Evolutionary conservation across 352 stramenopile genomes (phyloP), one percentile per base, ranked within the genome.

Genomic region (Aphanomyces invadans): DNA sequence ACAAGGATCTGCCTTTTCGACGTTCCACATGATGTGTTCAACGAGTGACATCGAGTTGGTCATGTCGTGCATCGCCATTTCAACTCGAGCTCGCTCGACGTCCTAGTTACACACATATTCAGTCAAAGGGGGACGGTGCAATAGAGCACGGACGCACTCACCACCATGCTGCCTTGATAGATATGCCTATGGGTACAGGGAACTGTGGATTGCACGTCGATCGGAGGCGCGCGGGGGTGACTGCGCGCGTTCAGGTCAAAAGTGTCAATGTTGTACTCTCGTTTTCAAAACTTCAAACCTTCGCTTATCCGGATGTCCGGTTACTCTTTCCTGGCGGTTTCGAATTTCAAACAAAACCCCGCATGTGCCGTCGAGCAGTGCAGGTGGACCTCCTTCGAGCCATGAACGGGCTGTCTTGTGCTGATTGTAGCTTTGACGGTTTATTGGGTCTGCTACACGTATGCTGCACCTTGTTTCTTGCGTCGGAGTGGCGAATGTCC

Each of bases 221-320:
- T 42, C 36, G 36, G 36, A 42, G 15, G 36, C 15, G 36, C 36
- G 29, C 52, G 23, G 23, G 21, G 42, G n/a, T 4, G 42, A 52
- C 42, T 21, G 12, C 23, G 33, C 33, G 23, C 52, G 11, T 19
- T 42, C 7, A 32, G 15, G 15, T 60, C 52, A 38, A 60, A 60
- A 25, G 12, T 52, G 12, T 25, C 12, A 52, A 52, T 25, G 44
- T n/a, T 25, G 44, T 4, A 25, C 12, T 44, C 12, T 39, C 26
- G 26, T 25, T 64, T 64, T 64, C 56, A 52, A 64, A 64, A 60
- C 17, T 64, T 64, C 56, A 52, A 64, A 64, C 7, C 3, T 29
- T 19, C 5, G 23, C 15, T n/a, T 62, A 62, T 62, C 28, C 54
- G 54, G 54, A n/a, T 48, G 26, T 51, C 39, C 39, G 54, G 54